These are phyloP conservation scores for Blastobotrys malaysiensis DNA, from an alignment of 1,139 yeast species.

Conservation along the genomic window DNA sequence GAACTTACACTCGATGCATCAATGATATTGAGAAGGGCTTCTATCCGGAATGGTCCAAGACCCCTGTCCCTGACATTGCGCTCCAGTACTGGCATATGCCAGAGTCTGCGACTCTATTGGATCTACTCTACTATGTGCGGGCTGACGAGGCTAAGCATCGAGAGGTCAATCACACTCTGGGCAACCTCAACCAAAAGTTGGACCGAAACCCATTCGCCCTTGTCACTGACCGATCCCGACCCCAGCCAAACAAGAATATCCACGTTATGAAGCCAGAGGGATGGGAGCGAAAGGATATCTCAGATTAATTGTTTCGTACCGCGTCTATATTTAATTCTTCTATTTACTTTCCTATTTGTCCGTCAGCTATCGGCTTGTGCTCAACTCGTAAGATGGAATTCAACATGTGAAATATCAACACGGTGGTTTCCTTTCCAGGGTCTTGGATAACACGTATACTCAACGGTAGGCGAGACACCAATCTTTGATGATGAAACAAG, in stretches of 20 bases:
- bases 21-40: conserved; percentile 49
- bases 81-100: conserved; percentile 56
- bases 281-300: conserved; percentile 59
- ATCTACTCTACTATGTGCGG: conserved; percentile 52
- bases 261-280: conserved; percentile 45
- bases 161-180: conserved; percentile 72
- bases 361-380: too few species aligned
- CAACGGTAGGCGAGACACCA: too few species aligned
- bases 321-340: too few species aligned
- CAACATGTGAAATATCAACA: too few species aligned
- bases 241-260: conserved; percentile 55
- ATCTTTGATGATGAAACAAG: too few species aligned
- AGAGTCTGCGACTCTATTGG: conserved; percentile 50
- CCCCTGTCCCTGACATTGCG: conserved; percentile 46
- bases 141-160: conserved; percentile 73
- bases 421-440: too few species aligned
- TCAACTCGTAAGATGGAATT: too few species aligned
- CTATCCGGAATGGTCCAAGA: conserved; percentile 44
- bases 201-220: conserved; percentile 71
- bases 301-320: too few species aligned
- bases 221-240: conserved; percentile 37
- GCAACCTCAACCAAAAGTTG: conserved; percentile 46
- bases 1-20: conserved; percentile 60
- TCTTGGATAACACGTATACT: too few species aligned
- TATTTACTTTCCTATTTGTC: too few species aligned